Evolutionary conservation across 2,329 filamentous ascomycete species (phyloP), one percentile per base, ranked within the genome.

Genomic region (Lachnum nothofagi): DNA sequence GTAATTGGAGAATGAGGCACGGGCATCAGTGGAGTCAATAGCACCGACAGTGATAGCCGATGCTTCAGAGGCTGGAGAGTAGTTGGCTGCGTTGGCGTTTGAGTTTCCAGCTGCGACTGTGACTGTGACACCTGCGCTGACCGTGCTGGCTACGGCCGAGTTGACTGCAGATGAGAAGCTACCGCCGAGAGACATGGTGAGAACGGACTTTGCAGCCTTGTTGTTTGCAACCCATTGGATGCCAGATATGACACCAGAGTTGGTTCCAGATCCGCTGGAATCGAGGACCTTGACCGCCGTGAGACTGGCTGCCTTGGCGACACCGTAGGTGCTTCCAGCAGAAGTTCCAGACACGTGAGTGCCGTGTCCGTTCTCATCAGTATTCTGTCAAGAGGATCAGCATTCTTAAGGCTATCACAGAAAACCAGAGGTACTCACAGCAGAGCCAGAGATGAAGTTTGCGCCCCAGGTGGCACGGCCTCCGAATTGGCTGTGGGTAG

Each of bases 101-200:
- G 67, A 66, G 61, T 80, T 80, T 16, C 78, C 78, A 22, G 78
- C 77, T 2, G 77, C 76, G 0, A 78, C 75, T 24, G 76, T 71
- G 2, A 72, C 68, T 46, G 77, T 69, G 12, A 82, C 65, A n/a
- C 77, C 77, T 3, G 64, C 9, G 17, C 17, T 37, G 17, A 19
- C 17, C 10, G 17, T 19, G 34, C 17, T 22, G 16, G 39, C 60
- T 3, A 68, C 59, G 56, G 71, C 72, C 41, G 58, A 61, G 68
- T 80, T 80, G 59, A 79, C 67, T 37, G 77, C 67, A 1, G 65
- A 53, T 0, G 73, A 75, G 49, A 60, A 63, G 24, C 60, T 48
- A 2, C 74, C 75, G 10, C 77, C 77, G 2, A 82, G 70, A 19
- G 75, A 79, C 74, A 82, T 74, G 67, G 71, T 77, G 49, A 79